phyloP scores from a whole-genome alignment of 2,329 filamentous ascomycete genomes.

The Penicillium frequentans region DNA sequence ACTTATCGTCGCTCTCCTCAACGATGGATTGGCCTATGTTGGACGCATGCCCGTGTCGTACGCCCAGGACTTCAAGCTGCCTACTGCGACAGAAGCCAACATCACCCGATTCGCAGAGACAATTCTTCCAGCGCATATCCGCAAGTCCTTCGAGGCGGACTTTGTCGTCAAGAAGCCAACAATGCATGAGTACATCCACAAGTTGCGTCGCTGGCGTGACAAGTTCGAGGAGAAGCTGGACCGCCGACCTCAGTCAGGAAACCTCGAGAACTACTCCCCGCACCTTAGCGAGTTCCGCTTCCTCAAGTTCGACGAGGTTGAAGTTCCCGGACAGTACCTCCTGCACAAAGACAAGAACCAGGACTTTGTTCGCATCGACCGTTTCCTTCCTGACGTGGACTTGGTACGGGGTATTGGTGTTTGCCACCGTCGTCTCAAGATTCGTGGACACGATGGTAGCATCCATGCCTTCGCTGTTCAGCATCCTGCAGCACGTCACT shows the following conservation, averaged over 20 bases:
- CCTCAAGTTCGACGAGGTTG: conserved; percentile 97
- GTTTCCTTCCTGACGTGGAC: conserved; percentile 93
- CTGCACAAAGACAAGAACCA: conserved; percentile 99
- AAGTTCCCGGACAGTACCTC: conserved; percentile 94
- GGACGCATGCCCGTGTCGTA: conserved; percentile 84
- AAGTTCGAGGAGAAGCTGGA: conserved; percentile 98
- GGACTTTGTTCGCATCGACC: conserved; percentile 95
- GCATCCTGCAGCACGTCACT: conserved; percentile 89
- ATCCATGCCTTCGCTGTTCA: conserved; percentile 96
- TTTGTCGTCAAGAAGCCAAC: conserved; percentile 94
- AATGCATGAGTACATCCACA: conserved; percentile 98
- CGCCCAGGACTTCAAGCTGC: conserved; percentile 87
- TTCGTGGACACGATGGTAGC: conserved; percentile 95
- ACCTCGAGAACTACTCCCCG: conserved; percentile 82
- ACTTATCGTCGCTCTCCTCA: conserved; percentile 93
- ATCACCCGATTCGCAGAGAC: conserved; percentile 96
- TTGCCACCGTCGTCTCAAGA: conserved; percentile 89
- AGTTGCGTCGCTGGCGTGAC: conserved; percentile 91
- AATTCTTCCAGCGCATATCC: conserved; percentile 89
- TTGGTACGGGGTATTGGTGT: conserved; percentile 86
- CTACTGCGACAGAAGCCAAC: conserved; percentile 86
- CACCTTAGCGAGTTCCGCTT: conserved; percentile 96
- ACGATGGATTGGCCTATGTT: conserved; percentile 91
- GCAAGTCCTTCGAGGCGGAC: conserved; percentile 95
- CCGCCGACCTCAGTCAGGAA: conserved; percentile 69